These are phyloP conservation scores for Parastagonospora nodorum DNA, from an alignment of 2,329 filamentous ascomycete genomes.

Conservation along the genomic window DNA sequence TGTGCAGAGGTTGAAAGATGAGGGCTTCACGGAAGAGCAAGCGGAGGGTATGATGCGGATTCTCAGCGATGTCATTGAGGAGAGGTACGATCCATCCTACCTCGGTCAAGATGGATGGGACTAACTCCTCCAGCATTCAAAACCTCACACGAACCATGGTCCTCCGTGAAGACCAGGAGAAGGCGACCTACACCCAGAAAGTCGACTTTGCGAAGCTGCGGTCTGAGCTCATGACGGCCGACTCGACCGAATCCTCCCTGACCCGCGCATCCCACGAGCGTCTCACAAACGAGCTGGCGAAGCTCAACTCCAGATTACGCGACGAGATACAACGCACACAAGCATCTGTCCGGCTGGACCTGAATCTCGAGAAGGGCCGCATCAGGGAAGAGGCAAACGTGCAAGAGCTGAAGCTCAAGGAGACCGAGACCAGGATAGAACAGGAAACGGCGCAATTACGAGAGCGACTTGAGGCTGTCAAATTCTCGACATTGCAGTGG, in stretches of 20 bases:
- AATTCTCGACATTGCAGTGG: slow-evolving; percentile 98
- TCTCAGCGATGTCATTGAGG: slow-evolving; percentile 93
- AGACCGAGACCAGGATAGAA: slow-evolving; percentile 98
- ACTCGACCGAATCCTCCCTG: slow-evolving; percentile 86
- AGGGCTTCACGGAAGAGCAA: slow-evolving; percentile 95
- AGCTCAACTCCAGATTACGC: slow-evolving; percentile 83
- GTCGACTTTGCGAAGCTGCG: slow-evolving; percentile 98
- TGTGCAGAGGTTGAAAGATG: slow-evolving; percentile 83
- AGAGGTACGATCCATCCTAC: slow-evolving; percentile 63
- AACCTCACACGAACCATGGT: slow-evolving; percentile 99
- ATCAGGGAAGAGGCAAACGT: slow-evolving; percentile 95
- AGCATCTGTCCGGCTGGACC: slow-evolving; percentile 85
- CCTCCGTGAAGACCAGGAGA: slow-evolving; percentile 87
- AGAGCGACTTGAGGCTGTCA: slow-evolving; percentile 94
- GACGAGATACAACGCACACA: slow-evolving; percentile 96
- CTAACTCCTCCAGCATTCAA: slow-evolving; percentile 70
- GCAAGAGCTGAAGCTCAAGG: slow-evolving; percentile 97
- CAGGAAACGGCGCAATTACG: slow-evolving; percentile 90
- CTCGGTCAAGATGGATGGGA: background rate
- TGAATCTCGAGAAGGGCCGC: slow-evolving; percentile 95
- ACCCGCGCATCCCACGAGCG: slow-evolving; percentile 90
- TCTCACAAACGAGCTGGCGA: slow-evolving; percentile 91
- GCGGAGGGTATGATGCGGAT: slow-evolving; percentile 99
- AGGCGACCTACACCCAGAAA: slow-evolving; percentile 79
- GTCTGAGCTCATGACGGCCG: slow-evolving; percentile 88